Evolutionary conservation across 352 stramenopile species (phyloP), one percentile per base, ranked within the genome.

Genomic region (Phytophthora boehmeriae): DNA sequence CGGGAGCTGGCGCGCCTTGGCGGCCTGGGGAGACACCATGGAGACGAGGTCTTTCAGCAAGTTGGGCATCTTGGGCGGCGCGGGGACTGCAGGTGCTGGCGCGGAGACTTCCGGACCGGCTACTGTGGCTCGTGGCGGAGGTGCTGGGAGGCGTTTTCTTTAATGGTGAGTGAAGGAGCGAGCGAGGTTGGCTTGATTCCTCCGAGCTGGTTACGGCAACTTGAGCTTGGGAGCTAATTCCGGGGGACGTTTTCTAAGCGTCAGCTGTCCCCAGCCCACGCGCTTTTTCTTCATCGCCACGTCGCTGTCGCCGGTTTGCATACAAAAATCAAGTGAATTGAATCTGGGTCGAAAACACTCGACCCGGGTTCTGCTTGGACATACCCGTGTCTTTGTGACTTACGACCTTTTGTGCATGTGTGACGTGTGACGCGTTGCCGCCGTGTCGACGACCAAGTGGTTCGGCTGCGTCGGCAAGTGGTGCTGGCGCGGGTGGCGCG

Each of bases 71-170:
- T 9, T 61, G 38, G 49, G 28, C 44, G 28, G 43, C 75, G 8
- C 27, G 52, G 46, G 68, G 59, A 38, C 52, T 87, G 66, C 66
- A 66, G 43, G n/a, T 57, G 48, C 20, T 80, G 50, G 68, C 59
- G 54, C 54, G 45, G n/a, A 74, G 71, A 63, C 62, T 87, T 44
- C 75, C 76, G 17, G 75, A 83, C 34, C 51, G 68, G 38, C 45
- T 58, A 45, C 45, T 63, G 45, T 58, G 38, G 53, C 32, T 49
- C 23, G 39, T 53, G 19, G 79, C 68, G 23, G 65, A 28, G 34
- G 54, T 61, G 58, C 62, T 89, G 8, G 75, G 75, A 4, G 68
- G 75, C 38, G 54, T 86, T 53, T 76, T 77, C 58, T 86, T 68
- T 65, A 76, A 77, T 70, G 77, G 77, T 86, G 63, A 59, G 73